Evolutionary conservation across 768 basidiomycete genomes (phyloP).

Genomic region (Naganishia onofrii): DNA sequence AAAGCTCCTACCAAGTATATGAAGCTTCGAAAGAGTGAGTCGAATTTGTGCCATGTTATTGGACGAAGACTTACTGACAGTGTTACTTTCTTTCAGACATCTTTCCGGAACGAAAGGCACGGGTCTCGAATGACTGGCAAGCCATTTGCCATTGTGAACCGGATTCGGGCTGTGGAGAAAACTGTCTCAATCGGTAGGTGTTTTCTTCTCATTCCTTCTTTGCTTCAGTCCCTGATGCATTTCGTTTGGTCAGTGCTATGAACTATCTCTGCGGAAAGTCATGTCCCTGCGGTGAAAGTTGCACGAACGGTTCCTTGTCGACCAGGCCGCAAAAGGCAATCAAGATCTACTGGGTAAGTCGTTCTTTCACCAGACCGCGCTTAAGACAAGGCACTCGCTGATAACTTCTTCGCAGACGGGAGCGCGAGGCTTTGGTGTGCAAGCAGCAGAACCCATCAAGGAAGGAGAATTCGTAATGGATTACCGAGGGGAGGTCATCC

Average conservation of each 20-base stretch:
- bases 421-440: slow-evolving; percentile 51
- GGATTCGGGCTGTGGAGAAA: slow-evolving; percentile 45
- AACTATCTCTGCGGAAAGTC: slow-evolving; percentile 53
- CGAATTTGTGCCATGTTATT: background rate
- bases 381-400: too few species aligned
- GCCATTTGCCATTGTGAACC: slow-evolving; percentile 50
- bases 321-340: slow-evolving; percentile 37
- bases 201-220: background rate
- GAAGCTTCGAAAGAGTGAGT: slow-evolving; percentile 17
- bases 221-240: background rate
- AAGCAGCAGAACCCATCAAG: slow-evolving; percentile 45
- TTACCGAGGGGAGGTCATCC: slow-evolving; percentile 52
- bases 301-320: slow-evolving; percentile 49
- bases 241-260: slow-evolving; percentile 41
- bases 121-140: slow-evolving; percentile 26
- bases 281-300: slow-evolving; percentile 49
- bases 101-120: slow-evolving; percentile 38
- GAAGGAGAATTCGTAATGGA: slow-evolving; percentile 53
- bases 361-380: background rate
- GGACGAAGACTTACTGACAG: background rate
- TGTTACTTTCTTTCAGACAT: slow-evolving; percentile 27
- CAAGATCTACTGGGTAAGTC: slow-evolving; percentile 41
- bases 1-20: slow-evolving; percentile 13
- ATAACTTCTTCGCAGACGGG: slow-evolving; percentile 42
- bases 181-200: slow-evolving; percentile 50